These are phyloP conservation scores for Zymoseptoria crescenta DNA, from an alignment of 2,329 filamentous ascomycete genomes.

Conservation along the genomic window DNA sequence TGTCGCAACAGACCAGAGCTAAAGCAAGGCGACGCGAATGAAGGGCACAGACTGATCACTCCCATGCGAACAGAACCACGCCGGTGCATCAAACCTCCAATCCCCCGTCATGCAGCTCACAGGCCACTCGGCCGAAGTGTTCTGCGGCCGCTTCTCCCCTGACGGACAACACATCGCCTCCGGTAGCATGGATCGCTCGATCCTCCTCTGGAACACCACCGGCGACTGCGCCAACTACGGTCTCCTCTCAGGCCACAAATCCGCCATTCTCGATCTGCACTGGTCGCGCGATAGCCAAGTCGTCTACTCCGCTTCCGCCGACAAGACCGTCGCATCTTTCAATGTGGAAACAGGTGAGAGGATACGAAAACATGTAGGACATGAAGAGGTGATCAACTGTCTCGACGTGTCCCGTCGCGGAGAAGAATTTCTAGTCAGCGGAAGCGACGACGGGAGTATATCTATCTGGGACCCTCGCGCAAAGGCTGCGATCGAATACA, in stretches of 20 bases:
- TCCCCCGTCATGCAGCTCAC: constrained; percentile 91
- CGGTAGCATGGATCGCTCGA: constrained; percentile 87
- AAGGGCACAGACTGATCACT: constrained; percentile 21
- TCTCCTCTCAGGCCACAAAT: constrained; percentile 77
- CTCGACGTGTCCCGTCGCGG: constrained; percentile 83
- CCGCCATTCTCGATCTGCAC: constrained; percentile 82
- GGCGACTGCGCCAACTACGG: constrained; percentile 94
- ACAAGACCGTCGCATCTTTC: constrained; percentile 91
- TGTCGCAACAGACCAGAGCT: constrained; percentile 10
- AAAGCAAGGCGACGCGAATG: constrained; percentile 9
- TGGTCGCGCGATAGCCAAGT: constrained; percentile 94
- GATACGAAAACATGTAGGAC: constrained; percentile 84
- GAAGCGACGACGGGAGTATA: constrained; percentile 87
- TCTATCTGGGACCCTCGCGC: constrained; percentile 93
- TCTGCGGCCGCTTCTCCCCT: constrained; percentile 82
- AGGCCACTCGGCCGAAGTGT: constrained; percentile 76
- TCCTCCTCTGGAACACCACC: constrained; percentile 90
- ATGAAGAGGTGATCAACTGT: constrained; percentile 92
- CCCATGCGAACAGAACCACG: background rate
- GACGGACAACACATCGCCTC: constrained; percentile 85
- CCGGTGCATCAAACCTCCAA: constrained; percentile 52
- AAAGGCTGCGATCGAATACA: constrained; percentile 79
- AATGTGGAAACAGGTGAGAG: constrained; percentile 85
- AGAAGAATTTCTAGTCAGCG: constrained; percentile 83
- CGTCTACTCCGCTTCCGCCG: constrained; percentile 85